Base-by-base conservation (phyloP, 2,329 filamentous ascomycete species). In the Xylaria sp. region DNA sequence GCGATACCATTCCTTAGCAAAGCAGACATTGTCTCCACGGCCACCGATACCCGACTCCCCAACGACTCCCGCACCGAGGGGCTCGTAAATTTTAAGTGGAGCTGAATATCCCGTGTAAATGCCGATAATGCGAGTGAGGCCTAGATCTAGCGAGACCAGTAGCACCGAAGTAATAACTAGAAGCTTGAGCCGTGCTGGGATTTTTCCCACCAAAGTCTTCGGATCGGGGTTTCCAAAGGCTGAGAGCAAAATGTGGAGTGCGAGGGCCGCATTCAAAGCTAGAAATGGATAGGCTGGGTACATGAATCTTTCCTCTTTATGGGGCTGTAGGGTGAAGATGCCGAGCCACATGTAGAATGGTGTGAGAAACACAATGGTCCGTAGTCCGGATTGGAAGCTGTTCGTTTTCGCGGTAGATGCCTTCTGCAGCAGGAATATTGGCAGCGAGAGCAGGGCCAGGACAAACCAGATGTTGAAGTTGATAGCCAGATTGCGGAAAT, bases 301-400 rank as follows among this genome's bases (percentile, higher is more conserved):
- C 94, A 99, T 98, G 84, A 99, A 99, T 7, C 96, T 88, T 81
- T 99, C 96, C 80, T 99, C 96, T 78, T 99, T 99, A 82, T 99
- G 96, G 18, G 96, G 93, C 78, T 99, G 96, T 9, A 92, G 79
- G 0, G 93, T 95, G 82, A 99, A 98, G 71, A 98, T 96, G 3
- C 82, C 88, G 34, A 99, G 87, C 96, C 96, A 99, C 78, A 98
- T 86, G 79, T 98, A 99, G 81, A 98, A 97, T 0, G 96, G 96
- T 0, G 89, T 83, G 63, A 95, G 84, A 73, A 97, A 93, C 23
- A 95, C 88, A 57, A 97, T 76, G 10, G 91, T 93, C 44, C 94
- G 90, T 65, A 97, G 81, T 0, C 92, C 87, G 0, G 90, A 92
- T 72, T 92, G 87, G 68, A 91, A 89, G 3, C 89, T 89, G 15